Evolutionary conservation across 768 basidiomycete species (phyloP).

Genomic region (Termitomyces eurrhizus): DNA sequence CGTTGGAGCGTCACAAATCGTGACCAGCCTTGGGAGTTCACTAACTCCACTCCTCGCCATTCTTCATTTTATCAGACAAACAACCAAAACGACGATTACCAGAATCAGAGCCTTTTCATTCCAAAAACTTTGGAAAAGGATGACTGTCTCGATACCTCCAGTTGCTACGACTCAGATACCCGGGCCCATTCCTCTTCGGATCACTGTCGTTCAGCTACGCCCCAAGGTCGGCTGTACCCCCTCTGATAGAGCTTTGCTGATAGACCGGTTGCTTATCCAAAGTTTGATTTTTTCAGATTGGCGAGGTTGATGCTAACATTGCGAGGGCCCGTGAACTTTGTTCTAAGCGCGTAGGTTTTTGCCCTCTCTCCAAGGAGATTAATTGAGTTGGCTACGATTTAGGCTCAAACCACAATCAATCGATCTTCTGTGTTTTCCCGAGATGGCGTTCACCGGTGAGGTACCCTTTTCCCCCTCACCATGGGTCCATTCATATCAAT

Average conservation of each 20-base stretch:
- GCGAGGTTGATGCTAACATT: constrained; percentile 68
- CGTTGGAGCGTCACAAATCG: too few relatives aligned
- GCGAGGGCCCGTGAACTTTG: constrained; percentile 60
- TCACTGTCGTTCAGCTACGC: constrained; percentile 63
- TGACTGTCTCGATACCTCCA: not conserved
- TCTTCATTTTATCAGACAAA: not conserved
- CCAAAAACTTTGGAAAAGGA: not conserved
- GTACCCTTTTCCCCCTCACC: not conserved
- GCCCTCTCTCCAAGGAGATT: constrained; percentile 1
- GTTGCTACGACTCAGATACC: not conserved
- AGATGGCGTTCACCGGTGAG: constrained; percentile 82
- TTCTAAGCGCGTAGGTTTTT: constrained; percentile 40
- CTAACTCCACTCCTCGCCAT: not conserved
- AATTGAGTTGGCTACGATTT: not conserved
- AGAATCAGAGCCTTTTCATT: not conserved
- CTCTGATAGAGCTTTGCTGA: not conserved
- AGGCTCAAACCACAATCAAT: constrained; percentile 70
- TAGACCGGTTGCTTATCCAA: not conserved
- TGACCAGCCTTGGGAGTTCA: too few relatives aligned
- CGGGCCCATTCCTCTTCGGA: constrained; percentile 28
- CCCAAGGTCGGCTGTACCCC: constrained; percentile 33
- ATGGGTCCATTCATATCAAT: not conserved
- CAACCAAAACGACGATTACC: not conserved
- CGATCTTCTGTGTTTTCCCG: constrained; percentile 81
- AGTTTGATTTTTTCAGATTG: constrained; percentile 43